Percentiles rank a stretch among this genome's conserved stretches.
Conservation (phyloP, 2,329 filamentous ascomycete species). For the Cladobotryum protrusum region DNA sequence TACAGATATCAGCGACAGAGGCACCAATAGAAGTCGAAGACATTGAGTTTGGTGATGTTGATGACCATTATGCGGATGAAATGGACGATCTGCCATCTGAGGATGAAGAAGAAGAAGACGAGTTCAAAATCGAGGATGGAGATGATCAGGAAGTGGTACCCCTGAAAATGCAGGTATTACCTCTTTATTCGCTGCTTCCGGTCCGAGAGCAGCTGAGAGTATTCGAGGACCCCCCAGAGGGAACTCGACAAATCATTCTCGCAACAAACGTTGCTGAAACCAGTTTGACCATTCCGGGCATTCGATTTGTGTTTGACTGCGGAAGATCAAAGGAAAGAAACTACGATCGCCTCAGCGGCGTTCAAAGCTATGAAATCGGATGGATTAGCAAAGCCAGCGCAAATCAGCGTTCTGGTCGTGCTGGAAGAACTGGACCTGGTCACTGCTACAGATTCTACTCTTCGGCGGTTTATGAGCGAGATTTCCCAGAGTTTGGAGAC, state of each 20-base stretch:
- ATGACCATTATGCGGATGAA: slow-evolving; percentile 56
- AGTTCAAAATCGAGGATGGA: slow-evolving; percentile 66
- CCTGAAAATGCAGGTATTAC: slow-evolving; percentile 78
- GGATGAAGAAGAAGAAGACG: slow-evolving; percentile 52
- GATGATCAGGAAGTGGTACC: slow-evolving; percentile 55
- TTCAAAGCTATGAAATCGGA: slow-evolving; percentile 89
- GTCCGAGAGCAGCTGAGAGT: slow-evolving; percentile 87
- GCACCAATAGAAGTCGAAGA: slow-evolving; percentile 80
- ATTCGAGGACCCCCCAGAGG: slow-evolving; percentile 78
- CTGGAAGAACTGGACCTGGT: slow-evolving; percentile 88
- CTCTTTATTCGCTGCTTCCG: slow-evolving; percentile 86
- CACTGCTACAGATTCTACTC: slow-evolving; percentile 96
- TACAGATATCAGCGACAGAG: slow-evolving; percentile 70
- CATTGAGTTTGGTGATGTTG: slow-evolving; percentile 68
- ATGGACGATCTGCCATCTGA: slow-evolving; percentile 55
- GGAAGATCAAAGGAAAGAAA: slow-evolving; percentile 87
- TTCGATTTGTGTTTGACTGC: slow-evolving; percentile 92
- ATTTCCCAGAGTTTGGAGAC: slow-evolving; percentile 78
- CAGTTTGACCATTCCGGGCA: slow-evolving; percentile 90
- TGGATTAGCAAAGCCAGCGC: slow-evolving; percentile 99
- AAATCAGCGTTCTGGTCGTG: slow-evolving; percentile 84
- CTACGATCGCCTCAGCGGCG: slow-evolving; percentile 80
- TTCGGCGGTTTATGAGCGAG: slow-evolving; percentile 85
- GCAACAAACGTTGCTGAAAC: slow-evolving; percentile 98
- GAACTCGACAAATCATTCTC: slow-evolving; percentile 77